Evolutionary conservation across 2,329 filamentous ascomycete genomes (phyloP).

Genomic region (Bipolaris cookei): DNA sequence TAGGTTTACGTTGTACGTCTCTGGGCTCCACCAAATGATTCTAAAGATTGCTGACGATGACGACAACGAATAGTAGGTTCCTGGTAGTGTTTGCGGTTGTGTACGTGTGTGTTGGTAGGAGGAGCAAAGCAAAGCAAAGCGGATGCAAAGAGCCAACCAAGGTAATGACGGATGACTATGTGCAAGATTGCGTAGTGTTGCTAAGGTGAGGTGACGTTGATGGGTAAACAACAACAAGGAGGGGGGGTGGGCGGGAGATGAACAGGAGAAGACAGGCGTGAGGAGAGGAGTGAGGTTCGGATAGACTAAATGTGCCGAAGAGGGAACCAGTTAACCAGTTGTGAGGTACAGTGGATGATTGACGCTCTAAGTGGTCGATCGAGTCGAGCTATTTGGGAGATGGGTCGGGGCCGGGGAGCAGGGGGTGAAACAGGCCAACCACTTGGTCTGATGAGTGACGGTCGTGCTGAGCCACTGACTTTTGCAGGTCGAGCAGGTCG

Average conservation of each 20-base stretch:
- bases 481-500: constrained; percentile 35
- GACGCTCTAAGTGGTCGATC: constrained; percentile 47
- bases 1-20: constrained; percentile 20
- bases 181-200: neutral
- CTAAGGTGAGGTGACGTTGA: constrained; percentile 24
- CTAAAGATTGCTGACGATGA: constrained; percentile 7
- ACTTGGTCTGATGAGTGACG: constrained; percentile 43
- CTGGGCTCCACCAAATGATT: constrained; percentile 19
- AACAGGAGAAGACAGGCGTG: constrained; percentile 34
- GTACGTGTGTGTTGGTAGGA: neutral
- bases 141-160: constrained; percentile 26
- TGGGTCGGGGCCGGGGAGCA: constrained; percentile 34
- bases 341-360: constrained; percentile 39
- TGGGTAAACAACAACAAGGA: constrained; percentile 34
- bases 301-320: constrained; percentile 44
- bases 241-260: constrained; percentile 31
- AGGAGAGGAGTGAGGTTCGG: constrained; percentile 39
- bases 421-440: constrained; percentile 50
- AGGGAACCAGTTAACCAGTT: constrained; percentile 43
- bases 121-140: constrained; percentile 13
- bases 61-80: constrained; percentile 4
- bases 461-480: constrained; percentile 47
- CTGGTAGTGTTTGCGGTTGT: constrained; percentile 5
- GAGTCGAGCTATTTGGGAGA: constrained; percentile 47
- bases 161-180: constrained; percentile 2